A percentile compares a stretch with the other conserved stretches of the same genome.
phyloP scores from a whole-genome alignment of 352 stramenopile genomes.

The Pythium periplocum region DNA sequence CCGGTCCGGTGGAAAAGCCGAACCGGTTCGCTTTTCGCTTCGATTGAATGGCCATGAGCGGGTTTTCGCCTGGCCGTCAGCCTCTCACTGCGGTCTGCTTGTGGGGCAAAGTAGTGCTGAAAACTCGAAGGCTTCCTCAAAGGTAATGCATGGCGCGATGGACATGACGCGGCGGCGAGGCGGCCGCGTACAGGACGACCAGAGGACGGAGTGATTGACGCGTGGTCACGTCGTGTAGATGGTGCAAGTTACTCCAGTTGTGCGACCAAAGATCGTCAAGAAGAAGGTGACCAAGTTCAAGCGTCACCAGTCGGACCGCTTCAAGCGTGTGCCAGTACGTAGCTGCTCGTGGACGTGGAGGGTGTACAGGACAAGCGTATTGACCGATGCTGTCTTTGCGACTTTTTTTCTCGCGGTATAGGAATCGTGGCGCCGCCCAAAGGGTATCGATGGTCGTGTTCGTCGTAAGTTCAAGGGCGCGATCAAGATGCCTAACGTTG shows the following conservation, averaged over 20 bases:
- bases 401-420: conserved; percentile 7
- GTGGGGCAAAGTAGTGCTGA: conserved; percentile 59
- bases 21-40: conserved; percentile 29
- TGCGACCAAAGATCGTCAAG: conserved; percentile 96
- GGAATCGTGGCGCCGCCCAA: conserved; percentile 97
- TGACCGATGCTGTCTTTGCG: neutral
- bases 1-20: conserved; percentile 11
- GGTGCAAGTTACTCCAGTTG: conserved; percentile 88
- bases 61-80: conserved; percentile 21
- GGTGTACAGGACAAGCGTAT: neutral
- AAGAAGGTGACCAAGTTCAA: conserved; percentile 99
- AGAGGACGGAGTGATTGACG: neutral
- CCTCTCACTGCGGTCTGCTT: conserved; percentile 12
- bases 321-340: conserved; percentile 95
- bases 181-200: neutral
- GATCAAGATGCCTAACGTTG: conserved; percentile 98
- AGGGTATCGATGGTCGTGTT: conserved; percentile 99
- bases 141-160: conserved; percentile 34
- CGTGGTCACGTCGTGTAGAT: conserved; percentile 36
- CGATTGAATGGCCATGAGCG: conserved; percentile 70
- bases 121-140: conserved; percentile 88
- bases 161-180: conserved; percentile 1
- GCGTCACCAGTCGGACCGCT: conserved; percentile 97
- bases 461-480: conserved; percentile 99
- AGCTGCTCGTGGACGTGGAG: conserved; percentile 12